Percentiles rank a stretch among this genome's conserved stretches.
Evolutionary conservation across 108 stramenopile genomes (phyloP).

Genomic region (Nitzschia sp.): DNA sequence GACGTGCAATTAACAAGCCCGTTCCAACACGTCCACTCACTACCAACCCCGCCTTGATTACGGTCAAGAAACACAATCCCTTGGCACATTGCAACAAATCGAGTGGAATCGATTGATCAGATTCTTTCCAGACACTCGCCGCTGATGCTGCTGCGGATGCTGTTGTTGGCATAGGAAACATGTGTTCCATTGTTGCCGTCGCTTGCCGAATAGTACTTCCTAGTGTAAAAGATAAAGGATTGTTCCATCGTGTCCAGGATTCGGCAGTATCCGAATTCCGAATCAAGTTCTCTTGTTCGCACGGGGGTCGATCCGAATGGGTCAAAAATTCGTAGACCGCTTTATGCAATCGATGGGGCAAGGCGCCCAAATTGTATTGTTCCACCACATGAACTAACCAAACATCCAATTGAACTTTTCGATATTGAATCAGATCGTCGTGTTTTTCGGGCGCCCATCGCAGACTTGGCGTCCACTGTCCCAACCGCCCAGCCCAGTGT

Average conservation of each 20-base stretch:
- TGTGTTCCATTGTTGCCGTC: slow-evolving; percentile 40
- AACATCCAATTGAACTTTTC: slow-evolving; percentile 56
- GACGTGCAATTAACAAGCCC: slow-evolving; percentile 66
- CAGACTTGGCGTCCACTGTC: slow-evolving; percentile 54
- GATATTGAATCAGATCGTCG: slow-evolving; percentile 42
- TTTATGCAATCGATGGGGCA: slow-evolving; percentile 28
- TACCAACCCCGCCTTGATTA: slow-evolving; percentile 77
- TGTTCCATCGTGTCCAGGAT: slow-evolving; percentile 28
- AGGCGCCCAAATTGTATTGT: slow-evolving; percentile 29
- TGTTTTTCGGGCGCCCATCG: slow-evolving; percentile 34
- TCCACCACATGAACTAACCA: slow-evolving; percentile 57
- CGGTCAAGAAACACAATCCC: slow-evolving; percentile 75
- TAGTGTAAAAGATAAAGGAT: slow-evolving; percentile 62
- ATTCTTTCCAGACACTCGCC: slow-evolving; percentile 11
- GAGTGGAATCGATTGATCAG: slow-evolving; percentile 62
- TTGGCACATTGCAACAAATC: slow-evolving; percentile 72
- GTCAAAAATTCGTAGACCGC: slow-evolving; percentile 47
- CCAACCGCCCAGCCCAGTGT: slow-evolving; percentile 53
- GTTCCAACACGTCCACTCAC: slow-evolving; percentile 76
- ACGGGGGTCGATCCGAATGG: slow-evolving; percentile 40
- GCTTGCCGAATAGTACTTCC: slow-evolving; percentile 64
- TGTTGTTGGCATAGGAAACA: slow-evolving; percentile 27
- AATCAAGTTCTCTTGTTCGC: slow-evolving; percentile 43
- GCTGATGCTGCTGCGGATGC: neutral
- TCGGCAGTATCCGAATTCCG: neutral